Base-by-base conservation (phyloP, 2,329 filamentous ascomycete species). In the Trematosphaeria pertusa region DNA sequence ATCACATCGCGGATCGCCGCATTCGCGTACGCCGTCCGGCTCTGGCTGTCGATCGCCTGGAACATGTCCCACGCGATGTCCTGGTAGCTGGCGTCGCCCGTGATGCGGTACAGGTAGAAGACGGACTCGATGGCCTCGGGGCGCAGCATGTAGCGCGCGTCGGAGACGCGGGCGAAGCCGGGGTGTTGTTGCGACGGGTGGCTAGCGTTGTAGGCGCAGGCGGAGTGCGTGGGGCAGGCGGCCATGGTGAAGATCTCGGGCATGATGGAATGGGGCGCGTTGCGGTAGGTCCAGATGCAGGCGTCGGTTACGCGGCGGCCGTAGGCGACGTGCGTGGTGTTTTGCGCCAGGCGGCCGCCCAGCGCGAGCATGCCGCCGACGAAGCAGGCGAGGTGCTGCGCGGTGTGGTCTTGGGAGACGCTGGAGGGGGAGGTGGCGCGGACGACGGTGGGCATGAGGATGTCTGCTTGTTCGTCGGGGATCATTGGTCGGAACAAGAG, bases 121-220 rank as follows among this genome's bases (percentile, higher is more conserved):
- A 92, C 80, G 17, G 83, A 87, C 73, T 91, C 88, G 46, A 91
- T 88, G 1, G 87, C 87, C 69, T 91, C 88, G 8, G 87, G 88
- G 4, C 70, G 79, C 14, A 88, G 74, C 26, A 87, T 79, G 64
- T 87, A 88, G 38, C 78, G 76, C 21, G 75, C 70, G 55, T 87
- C 83, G 28, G 72, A 66, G 18, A 85, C 75, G 12, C 74, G 72
- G 4, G 78, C 72, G 70, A 86, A 82, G 11, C 84, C 84, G 2
- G 71, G 73, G 6, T 50, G 46, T n/a, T 52, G 42, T 37, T 58
- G 53, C 2, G 24, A 10, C n/a, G 33, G 58, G 58, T 52, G 26
- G 59, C 47, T 7, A 31, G 62, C 60, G 62, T 75, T 56, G 70
- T 71, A 73, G 12, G 68, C 74, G 26, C 69, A 66, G 37, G 62